phyloP scores from a whole-genome alignment of 257 asterid species.

The Cruciata laevipes region DNA sequence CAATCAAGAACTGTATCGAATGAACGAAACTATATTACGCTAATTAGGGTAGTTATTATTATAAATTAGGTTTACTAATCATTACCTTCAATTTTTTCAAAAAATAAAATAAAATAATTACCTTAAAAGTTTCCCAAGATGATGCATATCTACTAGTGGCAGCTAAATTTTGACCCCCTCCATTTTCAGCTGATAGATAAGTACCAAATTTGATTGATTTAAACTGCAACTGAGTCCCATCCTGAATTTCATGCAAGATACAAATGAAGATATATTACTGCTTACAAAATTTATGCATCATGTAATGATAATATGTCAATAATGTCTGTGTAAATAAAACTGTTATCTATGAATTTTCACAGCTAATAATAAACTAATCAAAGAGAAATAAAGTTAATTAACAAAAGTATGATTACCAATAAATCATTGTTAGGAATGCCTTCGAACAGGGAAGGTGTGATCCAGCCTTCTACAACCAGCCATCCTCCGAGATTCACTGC shows the following conservation, averaged over 20 bases:
- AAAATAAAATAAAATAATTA: too few species aligned
- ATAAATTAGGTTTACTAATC: too few species aligned
- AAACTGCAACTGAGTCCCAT: constrained; percentile 56
- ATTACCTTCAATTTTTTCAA: too few species aligned
- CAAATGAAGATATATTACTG: too few species aligned
- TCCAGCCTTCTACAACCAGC: constrained; percentile 75
- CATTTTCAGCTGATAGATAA: constrained; percentile 56
- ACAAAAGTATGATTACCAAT: constrained; percentile 26
- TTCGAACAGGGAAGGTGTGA: constrained; percentile 57
- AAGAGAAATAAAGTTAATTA: too few species aligned
- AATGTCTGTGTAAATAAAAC: too few species aligned
- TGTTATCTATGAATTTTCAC: too few species aligned
- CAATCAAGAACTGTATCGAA: not conserved
- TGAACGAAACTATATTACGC: too few species aligned
- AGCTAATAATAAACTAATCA: too few species aligned
- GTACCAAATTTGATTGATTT: constrained; percentile 54
- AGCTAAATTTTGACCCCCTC: constrained; percentile 63
- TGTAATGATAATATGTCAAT: too few species aligned
- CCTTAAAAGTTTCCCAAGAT: constrained; percentile 75
- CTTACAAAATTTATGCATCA: too few species aligned
- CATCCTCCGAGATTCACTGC: constrained; percentile 82
- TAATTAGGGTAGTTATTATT: too few species aligned
- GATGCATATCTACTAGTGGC: constrained; percentile 56
- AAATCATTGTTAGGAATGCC: constrained; percentile 57
- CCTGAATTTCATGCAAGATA: constrained; percentile 29